Evolutionary conservation across 148 eudicot genomes (phyloP).

Genomic region (Silene uniflora): DNA sequence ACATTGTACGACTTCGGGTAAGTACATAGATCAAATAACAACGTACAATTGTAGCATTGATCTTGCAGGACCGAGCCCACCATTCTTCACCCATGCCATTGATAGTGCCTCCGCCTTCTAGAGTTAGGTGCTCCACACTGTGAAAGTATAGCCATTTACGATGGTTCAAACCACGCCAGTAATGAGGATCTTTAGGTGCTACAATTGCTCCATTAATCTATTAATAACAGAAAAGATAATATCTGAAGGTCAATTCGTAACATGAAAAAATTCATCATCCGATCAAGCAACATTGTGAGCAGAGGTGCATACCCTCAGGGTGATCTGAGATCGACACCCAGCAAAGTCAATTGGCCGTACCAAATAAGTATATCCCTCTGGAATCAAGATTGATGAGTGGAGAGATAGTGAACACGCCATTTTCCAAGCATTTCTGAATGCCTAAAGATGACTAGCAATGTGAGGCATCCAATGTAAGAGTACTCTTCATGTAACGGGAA

Average conservation of each 20-base stretch:
- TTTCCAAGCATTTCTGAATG: conserved; percentile 64
- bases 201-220: conserved; percentile 66
- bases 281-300: neutral
- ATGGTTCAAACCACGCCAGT: conserved; percentile 62
- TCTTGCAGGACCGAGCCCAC: conserved; percentile 95
- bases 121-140: conserved; percentile 51
- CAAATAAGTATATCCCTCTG: conserved; percentile 42
- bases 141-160: conserved; percentile 86
- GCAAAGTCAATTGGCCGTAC: conserved; percentile 58
- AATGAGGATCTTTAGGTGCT: conserved; percentile 73
- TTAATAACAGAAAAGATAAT: conserved; percentile 14
- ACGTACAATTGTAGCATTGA: conserved; percentile 57
- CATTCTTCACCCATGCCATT: conserved; percentile 89
- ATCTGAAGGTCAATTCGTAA: conserved; percentile 4
- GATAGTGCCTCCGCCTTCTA: conserved; percentile 78
- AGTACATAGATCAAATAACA: conserved; percentile 14
- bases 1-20: neutral
- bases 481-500: conserved; percentile 3
- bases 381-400: conserved; percentile 47
- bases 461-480: conserved; percentile 1
- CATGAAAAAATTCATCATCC: neutral
- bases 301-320: conserved; percentile 51
- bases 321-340: conserved; percentile 56
- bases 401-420: conserved; percentile 53
- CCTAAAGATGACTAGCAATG: conserved; percentile 35